These are phyloP conservation scores for Phytophthora cactorum DNA, from an alignment of 352 stramenopile genomes.

Conservation along the genomic window DNA sequence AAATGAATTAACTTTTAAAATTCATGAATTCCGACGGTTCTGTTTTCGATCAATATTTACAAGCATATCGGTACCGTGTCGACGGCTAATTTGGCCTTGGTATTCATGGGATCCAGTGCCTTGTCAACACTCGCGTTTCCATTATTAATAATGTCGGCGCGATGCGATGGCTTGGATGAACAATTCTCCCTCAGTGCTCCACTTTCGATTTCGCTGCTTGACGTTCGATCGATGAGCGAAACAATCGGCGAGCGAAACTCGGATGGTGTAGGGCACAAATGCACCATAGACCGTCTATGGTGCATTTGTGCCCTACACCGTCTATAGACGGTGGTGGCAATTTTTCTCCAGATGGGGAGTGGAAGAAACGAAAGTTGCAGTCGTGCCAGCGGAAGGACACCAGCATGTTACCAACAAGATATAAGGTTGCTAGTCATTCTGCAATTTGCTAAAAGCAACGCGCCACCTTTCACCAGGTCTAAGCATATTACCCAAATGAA, in stretches of 20 bases:
- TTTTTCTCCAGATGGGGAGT: slow-evolving; percentile 31
- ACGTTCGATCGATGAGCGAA: slow-evolving; percentile 1
- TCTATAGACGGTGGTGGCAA: slow-evolving; percentile 17
- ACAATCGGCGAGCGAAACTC: slow-evolving; percentile 17
- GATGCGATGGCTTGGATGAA: too few species aligned
- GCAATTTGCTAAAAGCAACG: slow-evolving; percentile 22
- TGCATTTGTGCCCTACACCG: slow-evolving; percentile 15
- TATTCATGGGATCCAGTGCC: too few species aligned
- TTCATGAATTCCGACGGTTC: too few species aligned
- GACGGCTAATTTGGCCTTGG: too few species aligned
- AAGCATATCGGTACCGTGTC: too few species aligned
- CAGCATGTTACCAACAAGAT: slow-evolving; percentile 1
- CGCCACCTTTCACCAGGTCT: slow-evolving; percentile 15
- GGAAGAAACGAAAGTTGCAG: slow-evolving; percentile 17
- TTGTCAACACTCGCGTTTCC: not conserved
- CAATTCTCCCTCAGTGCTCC: too few species aligned
- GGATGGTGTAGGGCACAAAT: slow-evolving; percentile 22
- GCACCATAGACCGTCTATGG: too few species aligned
- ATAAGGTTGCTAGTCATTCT: slow-evolving; percentile 10
- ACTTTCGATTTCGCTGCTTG: slow-evolving; percentile 14
- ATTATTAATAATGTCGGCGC: too few species aligned
- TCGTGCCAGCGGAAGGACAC: slow-evolving; percentile 13
- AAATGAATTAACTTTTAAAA: too few species aligned
- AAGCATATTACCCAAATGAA: slow-evolving; percentile 18
- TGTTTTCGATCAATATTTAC: too few species aligned